A percentile compares a stretch with the other conserved stretches of the same genome.
phyloP scores from a whole-genome alignment of 1,284 basidiomycete species.

The Naganishia albida region DNA sequence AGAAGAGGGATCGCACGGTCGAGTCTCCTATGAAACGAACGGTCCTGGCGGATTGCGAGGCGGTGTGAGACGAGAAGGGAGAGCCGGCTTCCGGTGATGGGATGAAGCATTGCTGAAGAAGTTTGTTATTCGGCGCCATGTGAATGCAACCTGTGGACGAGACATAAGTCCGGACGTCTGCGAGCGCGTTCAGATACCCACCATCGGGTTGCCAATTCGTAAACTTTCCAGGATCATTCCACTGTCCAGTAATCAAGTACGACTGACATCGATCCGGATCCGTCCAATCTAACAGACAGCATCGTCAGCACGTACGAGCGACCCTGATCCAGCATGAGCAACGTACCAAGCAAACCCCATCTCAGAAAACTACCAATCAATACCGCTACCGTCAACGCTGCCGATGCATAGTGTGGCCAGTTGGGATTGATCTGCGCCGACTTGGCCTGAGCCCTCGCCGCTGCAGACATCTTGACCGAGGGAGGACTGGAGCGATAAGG shows the following conservation, averaged over 20 bases:
- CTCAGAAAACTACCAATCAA: slow-evolving; percentile 51
- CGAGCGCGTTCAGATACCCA: slow-evolving; percentile 47
- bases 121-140: slow-evolving; percentile 62
- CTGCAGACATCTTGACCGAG: slow-evolving; percentile 25
- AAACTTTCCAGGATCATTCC: slow-evolving; percentile 66
- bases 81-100: slow-evolving; percentile 51
- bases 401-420: slow-evolving; percentile 54
- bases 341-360: slow-evolving; percentile 52
- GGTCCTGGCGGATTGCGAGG: slow-evolving; percentile 38
- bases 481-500: not conserved
- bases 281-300: slow-evolving; percentile 60
- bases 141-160: slow-evolving; percentile 69
- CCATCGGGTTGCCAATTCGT: slow-evolving; percentile 83
- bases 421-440: slow-evolving; percentile 48
- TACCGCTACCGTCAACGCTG: slow-evolving; percentile 49
- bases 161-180: not conserved
- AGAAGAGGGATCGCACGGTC: slow-evolving; percentile 74
- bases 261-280: slow-evolving; percentile 73
- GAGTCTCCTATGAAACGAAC: slow-evolving; percentile 85
- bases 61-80: slow-evolving; percentile 11
- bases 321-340: not conserved
- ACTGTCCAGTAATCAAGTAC: slow-evolving; percentile 70
- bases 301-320: slow-evolving; percentile 5
- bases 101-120: slow-evolving; percentile 61
- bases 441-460: slow-evolving; percentile 31